These are phyloP conservation scores for Hirsutella minnesotensis DNA, from an alignment of 2,329 filamentous ascomycete genomes.

Conservation along the genomic window DNA sequence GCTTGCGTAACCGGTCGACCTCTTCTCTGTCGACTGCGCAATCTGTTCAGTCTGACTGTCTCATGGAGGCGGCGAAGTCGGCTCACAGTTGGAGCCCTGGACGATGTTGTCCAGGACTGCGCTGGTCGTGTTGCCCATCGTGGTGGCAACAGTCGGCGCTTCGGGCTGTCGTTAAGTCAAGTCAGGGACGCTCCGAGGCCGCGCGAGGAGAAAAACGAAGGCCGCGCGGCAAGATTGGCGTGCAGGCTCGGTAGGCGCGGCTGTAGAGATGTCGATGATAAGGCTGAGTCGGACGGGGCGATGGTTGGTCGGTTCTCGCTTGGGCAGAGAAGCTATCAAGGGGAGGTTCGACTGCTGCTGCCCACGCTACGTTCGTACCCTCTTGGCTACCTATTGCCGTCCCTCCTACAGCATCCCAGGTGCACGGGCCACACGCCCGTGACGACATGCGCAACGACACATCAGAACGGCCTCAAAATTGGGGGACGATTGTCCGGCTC, in stretches of 20 bases:
- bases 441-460: background rate
- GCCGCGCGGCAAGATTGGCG: background rate
- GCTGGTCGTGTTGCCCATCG: slow-evolving; percentile 59
- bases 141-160: slow-evolving; percentile 5
- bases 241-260: background rate
- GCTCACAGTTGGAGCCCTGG: slow-evolving; percentile 84
- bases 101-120: slow-evolving; percentile 89
- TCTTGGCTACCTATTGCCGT: no score
- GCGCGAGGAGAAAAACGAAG: background rate
- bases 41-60: background rate
- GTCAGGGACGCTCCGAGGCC: no score
- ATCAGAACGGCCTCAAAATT: background rate
- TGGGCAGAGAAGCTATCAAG: background rate
- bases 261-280: background rate
- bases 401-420: background rate
- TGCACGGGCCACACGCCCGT: slow-evolving; percentile 7
- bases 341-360: background rate
- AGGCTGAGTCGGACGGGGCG: background rate
- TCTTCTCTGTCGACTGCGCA: slow-evolving; percentile 84
- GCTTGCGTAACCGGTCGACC: slow-evolving; percentile 87
- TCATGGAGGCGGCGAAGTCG: background rate
- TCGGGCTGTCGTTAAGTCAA: no score
- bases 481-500: no score
- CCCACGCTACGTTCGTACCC: background rate
- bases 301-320: background rate